Evolutionary conservation across 2,329 filamentous ascomycete genomes (phyloP), one percentile per base, ranked within the genome.

Genomic region (Ceratocystis papillata): DNA sequence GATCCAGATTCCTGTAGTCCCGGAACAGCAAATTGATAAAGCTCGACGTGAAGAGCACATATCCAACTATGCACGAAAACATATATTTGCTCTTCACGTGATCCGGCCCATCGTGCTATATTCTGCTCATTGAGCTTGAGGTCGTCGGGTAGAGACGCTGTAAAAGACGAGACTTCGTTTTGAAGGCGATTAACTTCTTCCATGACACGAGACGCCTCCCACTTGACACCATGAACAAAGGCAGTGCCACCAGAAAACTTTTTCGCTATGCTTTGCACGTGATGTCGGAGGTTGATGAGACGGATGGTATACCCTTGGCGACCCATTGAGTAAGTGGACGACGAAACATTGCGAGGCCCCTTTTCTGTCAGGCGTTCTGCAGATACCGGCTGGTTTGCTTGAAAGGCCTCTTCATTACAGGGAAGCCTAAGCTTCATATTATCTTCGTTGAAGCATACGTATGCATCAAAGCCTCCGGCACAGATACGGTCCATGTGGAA

Each of bases 391-490:
- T 70, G 70, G 67, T 73, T 72, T 33, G 75, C 72, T 20, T 71
- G 71, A 59, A 76, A 75, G 2, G 73, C 72, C 1, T 71, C 68
- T 64, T 77, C 73, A 17, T 70, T 70, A 63, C 75, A 76, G 5
- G 76, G 76, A 22, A 77, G 67, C 1, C 73, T 70, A 6, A 77
- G 74, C 67, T 73, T 74, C 74, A 77, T 76, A 41, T 73, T 73
- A 15, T 76, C 73, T 5, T 74, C 72, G 10, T 74, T 72, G 41
- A 74, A 74, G 12, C 72, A 71, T 22, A 77, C 73, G 66, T 77
- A 77, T 62, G 76, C 76, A 30, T 77, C 76, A 59, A 76, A 77
- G 1, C 76, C 76, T 1, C 73, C 75, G 1, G 76, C 75, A 10
- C 77, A 71, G 28, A 75, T 68, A 6, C 76, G 73, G 62, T 77